Conservation (phyloP, 83 land plant genomes). For the Thuja plicata region DNA sequence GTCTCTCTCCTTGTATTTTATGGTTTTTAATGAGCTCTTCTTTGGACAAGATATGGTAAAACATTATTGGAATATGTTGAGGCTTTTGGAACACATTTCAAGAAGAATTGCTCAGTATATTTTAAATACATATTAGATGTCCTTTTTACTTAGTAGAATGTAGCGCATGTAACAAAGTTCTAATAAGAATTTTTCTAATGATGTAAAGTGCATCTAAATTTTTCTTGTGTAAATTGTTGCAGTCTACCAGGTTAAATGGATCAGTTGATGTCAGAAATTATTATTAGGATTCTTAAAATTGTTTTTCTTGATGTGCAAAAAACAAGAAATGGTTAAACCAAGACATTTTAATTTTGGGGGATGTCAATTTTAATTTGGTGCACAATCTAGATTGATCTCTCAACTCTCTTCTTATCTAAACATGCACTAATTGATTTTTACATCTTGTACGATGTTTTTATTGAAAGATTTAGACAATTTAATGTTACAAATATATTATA, state of each 20-base stretch:
- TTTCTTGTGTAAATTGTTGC: neutral
- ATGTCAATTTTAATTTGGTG: no score
- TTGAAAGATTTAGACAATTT: no score
- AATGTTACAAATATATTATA: no score
- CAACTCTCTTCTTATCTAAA: no score
- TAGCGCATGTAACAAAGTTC: neutral
- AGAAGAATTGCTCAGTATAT: neutral
- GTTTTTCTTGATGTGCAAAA: no score
- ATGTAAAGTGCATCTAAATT: neutral
- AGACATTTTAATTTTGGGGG: no score
- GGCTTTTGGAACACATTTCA: neutral
- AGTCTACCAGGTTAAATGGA: neutral
- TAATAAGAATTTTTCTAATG: neutral
- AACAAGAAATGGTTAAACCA: no score
- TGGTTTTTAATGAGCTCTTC: neutral
- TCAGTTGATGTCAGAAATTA: no score
- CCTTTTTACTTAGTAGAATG: neutral
- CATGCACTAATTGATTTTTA: no score
- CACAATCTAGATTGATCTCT: no score
- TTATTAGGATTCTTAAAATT: no score
- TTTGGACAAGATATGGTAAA: neutral
- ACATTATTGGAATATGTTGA: neutral
- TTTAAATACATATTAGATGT: neutral
- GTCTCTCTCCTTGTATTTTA: neutral
- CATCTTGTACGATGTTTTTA: no score